Evolutionary conservation across 2,329 filamentous ascomycete genomes (phyloP), one percentile per base, ranked within the genome.

Genomic region (Meredithiella fracta): DNA sequence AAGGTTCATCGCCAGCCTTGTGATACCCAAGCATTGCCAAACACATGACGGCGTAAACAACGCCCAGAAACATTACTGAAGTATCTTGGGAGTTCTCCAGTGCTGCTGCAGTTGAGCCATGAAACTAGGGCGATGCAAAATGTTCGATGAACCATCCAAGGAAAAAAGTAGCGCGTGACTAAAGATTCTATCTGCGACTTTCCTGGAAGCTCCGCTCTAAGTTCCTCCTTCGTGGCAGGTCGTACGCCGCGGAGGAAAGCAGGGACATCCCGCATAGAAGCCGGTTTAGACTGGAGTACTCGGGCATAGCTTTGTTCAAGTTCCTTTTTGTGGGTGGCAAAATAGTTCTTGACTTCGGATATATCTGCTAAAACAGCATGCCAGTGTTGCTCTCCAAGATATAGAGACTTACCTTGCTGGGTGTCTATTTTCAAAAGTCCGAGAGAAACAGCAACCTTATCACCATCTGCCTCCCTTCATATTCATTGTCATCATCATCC

Each of bases 331-430:
- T 96, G 88, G 37, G 77, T 80, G 17, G 72, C 70, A 64, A 94
- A 97, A 69, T 92, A 96, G 62, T 84, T 90, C 65, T 91, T 94
- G 25, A 98, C 91, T 70, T 98, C 92, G 8, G 86, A 76, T 60
- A 98, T 92, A 67, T 90, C 86, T 62, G 80, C 75, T 55, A 94
- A 70, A 54, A 94, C 79, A 40, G 83, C 80, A 62, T 86, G 83
- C 87, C 88, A 94, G 67, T 92, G 85, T 56, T 86, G 83, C 61
- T 88, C 83, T 56, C 86, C 88, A 60, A 91, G 73, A 65, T 92
- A 94, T 70, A 86, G 79, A 23, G 84, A 83, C 67, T 88, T 88
- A 56, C 80, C 82, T 63, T 85, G 85, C 64, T 85, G 85, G 22
- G 75, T 68, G 63, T 90, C 85, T 60, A 94, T 83, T 64, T 89